Evolutionary conservation across 2,329 filamentous ascomycete species (phyloP), one percentile per base, ranked within the genome.

Genomic region (Fusarium newnesense): DNA sequence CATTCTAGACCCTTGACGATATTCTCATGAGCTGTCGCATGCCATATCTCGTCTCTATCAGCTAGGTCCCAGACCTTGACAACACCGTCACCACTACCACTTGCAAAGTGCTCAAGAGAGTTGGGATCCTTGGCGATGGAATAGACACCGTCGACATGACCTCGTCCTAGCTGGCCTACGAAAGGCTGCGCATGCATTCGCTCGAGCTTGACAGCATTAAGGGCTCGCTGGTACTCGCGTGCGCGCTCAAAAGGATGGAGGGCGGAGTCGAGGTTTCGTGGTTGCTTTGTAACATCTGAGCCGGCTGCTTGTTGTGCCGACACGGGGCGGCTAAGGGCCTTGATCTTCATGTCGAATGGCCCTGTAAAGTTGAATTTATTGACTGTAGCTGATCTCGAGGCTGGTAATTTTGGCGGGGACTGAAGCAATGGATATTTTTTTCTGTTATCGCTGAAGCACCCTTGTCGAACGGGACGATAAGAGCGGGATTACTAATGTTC

Each of bases 211-310:
- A 95, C 94, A 32, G 95, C 95, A 89, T 94, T 88, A 73, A 89
- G 82, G 12, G 87, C 87, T 62, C 87, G 81, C 59, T 85, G 81
- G 75, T 87, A 87, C 84, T 97, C 95, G 82, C 95, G 87, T 52
- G 95, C 95, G 78, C 94, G 89, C 83, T 97, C 95, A 83, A 98
- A 97, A 5, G 94, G 95, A 83, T 97, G 95, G 67, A 96, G 88
- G 46, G 93, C 91, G 34, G 95, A 93, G 84, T 97, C 94, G 78
- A 97, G 87, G 79, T 93, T 94, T 74, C 91, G 89, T 67, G 91
- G 90, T 76, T 89, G 85, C 78, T 91, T 92, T 59, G 89, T 83
- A 60, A 91, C 88, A 81, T 89, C 88, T 62, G 90, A 90, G 68
- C 92, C 92, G 24, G 91, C 87, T 34, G 91, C 87, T 81, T 93